Conservation (phyloP, 306 rosid species). For the Trifolium repens region DNA sequence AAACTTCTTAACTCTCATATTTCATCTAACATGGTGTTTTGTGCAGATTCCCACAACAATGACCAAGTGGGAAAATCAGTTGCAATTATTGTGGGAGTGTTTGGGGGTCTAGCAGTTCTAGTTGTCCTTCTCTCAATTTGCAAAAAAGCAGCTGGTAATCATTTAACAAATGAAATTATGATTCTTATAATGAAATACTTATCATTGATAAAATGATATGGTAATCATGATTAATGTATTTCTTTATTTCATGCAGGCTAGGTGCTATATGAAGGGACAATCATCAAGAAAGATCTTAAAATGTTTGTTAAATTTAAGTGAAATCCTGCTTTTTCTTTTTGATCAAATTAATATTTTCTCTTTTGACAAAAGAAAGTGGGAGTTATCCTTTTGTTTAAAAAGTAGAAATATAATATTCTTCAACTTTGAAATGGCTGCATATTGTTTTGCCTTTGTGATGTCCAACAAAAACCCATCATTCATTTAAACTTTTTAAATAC, state of each 20-base stretch:
- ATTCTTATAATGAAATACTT: neutral
- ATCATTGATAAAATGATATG: conserved; percentile 29
- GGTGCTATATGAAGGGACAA: conserved; percentile 29
- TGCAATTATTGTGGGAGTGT: conserved; percentile 79
- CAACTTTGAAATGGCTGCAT: conserved; percentile 52
- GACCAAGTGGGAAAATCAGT: conserved; percentile 81
- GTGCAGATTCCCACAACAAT: conserved; percentile 63
- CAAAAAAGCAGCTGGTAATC: conserved; percentile 68
- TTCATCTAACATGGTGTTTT: conserved; percentile 32
- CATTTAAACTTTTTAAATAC: conserved; percentile 20
- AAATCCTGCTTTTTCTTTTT: conserved; percentile 44
- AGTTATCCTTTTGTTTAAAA: conserved; percentile 44
- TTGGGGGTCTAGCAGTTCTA: conserved; percentile 70
- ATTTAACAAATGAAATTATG: neutral
- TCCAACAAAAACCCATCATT: conserved; percentile 49
- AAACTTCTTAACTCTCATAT: neutral
- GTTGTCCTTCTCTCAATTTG: conserved; percentile 89
- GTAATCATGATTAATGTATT: conserved; percentile 20
- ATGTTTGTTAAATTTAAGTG: conserved; percentile 46
- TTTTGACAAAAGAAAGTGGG: conserved; percentile 50
- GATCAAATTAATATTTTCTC: conserved; percentile 43
- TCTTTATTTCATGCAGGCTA: conserved; percentile 49
- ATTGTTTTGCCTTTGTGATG: conserved; percentile 50
- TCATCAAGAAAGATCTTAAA: conserved; percentile 46
- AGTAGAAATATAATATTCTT: conserved; percentile 48